Base-by-base conservation (phyloP, 75 land plant genomes). In the Selaginella tamariscina region DNA sequence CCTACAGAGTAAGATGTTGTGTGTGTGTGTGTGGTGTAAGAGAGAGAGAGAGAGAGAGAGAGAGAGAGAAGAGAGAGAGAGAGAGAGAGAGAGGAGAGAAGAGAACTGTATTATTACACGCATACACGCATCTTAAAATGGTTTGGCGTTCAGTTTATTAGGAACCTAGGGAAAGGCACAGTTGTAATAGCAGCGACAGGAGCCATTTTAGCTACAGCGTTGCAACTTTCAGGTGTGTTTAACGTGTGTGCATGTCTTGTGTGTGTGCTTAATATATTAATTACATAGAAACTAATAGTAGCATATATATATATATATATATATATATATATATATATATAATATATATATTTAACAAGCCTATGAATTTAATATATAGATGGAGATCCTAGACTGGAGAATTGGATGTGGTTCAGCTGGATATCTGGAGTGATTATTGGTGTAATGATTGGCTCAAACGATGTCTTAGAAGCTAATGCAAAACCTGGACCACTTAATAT, bases 401-500 rank as follows among this genome's bases (percentile, higher is more conserved):
- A 56, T 0, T 30, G 83, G 56, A 68, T 85, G 27, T 85, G 88
- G 97, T 86, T 78, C 66, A 82, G 88, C 70, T 92, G 98, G 96
- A 81, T 94, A 68, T 88, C 91, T 70, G 98, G 88, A 30, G 64
- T 90, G 56, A 75, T 94, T n/a, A 73, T 80, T 30, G 98, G 98
- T 54, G 80, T 87, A 18, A 87, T 94, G 98, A 79, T 90, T 30
- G 91, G 96, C 30, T 77, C 98, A 54, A 88, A 88, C 27, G 75
- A 80, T 78, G 98, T 87, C 33, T 69, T 94, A 66, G 91, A 94
- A 54, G 81, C 75, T 24, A 88, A 84, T 56, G 82, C 85, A 59
- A 81, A 74, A 70, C 77, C 88, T 68, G 91, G 98, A n/a, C 91
- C 92, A 57, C 81, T 88, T 0, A 94, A 87, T 84, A 85, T 94